A percentile compares a stretch with the other conserved stretches of the same genome.
These are phyloP conservation scores for Lumnitzera racemosa DNA, from an alignment of 345 rosid genomes.

Conservation along the genomic window DNA sequence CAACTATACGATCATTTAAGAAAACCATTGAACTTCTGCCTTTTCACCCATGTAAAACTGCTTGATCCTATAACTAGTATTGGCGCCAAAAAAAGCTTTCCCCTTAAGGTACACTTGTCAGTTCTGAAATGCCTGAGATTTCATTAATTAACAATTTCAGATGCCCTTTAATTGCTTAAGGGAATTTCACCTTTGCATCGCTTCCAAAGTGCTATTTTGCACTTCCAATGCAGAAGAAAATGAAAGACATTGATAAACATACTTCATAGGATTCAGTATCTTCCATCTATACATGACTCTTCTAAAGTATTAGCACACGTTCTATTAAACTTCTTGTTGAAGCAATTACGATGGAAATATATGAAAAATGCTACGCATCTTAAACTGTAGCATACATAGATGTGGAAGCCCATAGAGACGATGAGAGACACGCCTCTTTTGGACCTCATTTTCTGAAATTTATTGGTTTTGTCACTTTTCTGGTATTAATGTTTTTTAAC, in stretches of 20 bases:
- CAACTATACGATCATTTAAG: too few relatives aligned
- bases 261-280: too few relatives aligned
- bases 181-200: neutral
- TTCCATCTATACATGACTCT: too few relatives aligned
- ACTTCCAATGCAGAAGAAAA: neutral
- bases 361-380: neutral
- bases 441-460: conserved; percentile 1
- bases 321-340: neutral
- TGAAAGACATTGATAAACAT: too few relatives aligned
- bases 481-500: too few relatives aligned
- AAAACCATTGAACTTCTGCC: too few relatives aligned
- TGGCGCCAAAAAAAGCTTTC: conserved; percentile 3
- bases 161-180: neutral
- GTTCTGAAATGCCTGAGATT: neutral
- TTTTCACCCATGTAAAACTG: too few relatives aligned
- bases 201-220: neutral
- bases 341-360: neutral
- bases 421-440: conserved; percentile 12
- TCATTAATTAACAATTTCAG: neutral
- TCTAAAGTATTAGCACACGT: too few relatives aligned
- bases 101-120: conserved; percentile 18
- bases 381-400: neutral
- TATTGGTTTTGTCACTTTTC: conserved; percentile 6
- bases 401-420: neutral
- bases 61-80: too few relatives aligned